Evolutionary conservation across 805 yeast species (phyloP).

Genomic region (Kodamaea lidongshanica): DNA sequence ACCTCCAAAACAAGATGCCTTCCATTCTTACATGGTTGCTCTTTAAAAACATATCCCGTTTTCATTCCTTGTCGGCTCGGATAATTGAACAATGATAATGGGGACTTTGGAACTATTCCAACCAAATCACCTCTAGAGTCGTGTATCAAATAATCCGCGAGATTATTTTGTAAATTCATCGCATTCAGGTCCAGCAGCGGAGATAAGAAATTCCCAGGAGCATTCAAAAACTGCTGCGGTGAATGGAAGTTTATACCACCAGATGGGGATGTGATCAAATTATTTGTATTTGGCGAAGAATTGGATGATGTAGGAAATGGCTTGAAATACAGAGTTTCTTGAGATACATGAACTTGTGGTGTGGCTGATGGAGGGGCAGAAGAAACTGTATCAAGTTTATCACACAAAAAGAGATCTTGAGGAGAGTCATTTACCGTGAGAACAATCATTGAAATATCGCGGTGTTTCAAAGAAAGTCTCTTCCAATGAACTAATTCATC

Average conservation of each 20-base stretch:
- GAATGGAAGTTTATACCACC: slow-evolving; percentile 28
- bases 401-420: slow-evolving; percentile 27
- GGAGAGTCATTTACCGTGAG: slow-evolving; percentile 61
- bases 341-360: neutral
- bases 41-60: slow-evolving; percentile 60
- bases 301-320: slow-evolving; percentile 3
- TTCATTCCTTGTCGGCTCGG: slow-evolving; percentile 65
- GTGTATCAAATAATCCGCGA: slow-evolving; percentile 12
- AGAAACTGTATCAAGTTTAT: slow-evolving; percentile 1
- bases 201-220: slow-evolving; percentile 28
- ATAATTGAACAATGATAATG: slow-evolving; percentile 64
- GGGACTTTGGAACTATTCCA: slow-evolving; percentile 52
- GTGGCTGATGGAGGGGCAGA: slow-evolving; percentile 1
- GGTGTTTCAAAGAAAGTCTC: slow-evolving; percentile 54
- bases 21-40: slow-evolving; percentile 10
- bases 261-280: slow-evolving; percentile 27
- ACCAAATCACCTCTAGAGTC: slow-evolving; percentile 44
- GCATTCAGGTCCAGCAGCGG: slow-evolving; percentile 15
- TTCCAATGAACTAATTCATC: slow-evolving; percentile 80
- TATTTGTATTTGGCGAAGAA: slow-evolving; percentile 18
- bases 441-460: slow-evolving; percentile 57
- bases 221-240: slow-evolving; percentile 32
- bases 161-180: neutral
- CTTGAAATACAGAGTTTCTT: slow-evolving; percentile 2
- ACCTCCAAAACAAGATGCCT: slow-evolving; percentile 47